phyloP scores from a whole-genome alignment of 2,329 filamentous ascomycete species.

The Diaporthe nobilis region DNA sequence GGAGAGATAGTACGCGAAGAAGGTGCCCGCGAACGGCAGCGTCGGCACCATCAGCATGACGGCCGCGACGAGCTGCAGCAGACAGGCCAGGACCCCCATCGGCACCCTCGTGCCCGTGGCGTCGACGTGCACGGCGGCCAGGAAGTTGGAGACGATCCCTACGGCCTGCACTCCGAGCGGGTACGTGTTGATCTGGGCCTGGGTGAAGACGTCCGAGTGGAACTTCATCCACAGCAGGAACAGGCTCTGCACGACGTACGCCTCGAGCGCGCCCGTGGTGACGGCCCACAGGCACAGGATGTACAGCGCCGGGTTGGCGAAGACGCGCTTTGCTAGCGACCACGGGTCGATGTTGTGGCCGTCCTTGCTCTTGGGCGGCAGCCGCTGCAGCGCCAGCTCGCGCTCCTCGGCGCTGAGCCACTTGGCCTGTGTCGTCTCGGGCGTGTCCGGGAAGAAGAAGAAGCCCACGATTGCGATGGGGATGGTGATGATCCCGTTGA shows the following conservation, averaged over 20 bases:
- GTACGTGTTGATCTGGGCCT: slow-evolving; percentile 53
- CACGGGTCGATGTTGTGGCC: slow-evolving; percentile 52
- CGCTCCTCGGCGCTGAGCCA: slow-evolving; percentile 52
- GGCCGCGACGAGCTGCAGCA: slow-evolving; percentile 51
- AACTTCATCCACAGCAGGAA: slow-evolving; percentile 48
- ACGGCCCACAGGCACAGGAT: slow-evolving; percentile 56
- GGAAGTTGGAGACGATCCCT: slow-evolving; percentile 54
- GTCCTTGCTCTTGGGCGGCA: slow-evolving; percentile 51
- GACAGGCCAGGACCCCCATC: slow-evolving; percentile 52
- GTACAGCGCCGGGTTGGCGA: slow-evolving; percentile 51
- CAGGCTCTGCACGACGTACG: slow-evolving; percentile 46
- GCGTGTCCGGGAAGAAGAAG: slow-evolving; percentile 59
- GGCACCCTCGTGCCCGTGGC: slow-evolving; percentile 51
- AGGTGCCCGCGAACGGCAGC: slow-evolving; percentile 50
- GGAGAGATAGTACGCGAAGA: slow-evolving; percentile 55
- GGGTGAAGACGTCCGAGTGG: slow-evolving; percentile 43
- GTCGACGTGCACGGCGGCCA: slow-evolving; percentile 53
- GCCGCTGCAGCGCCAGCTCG: slow-evolving; percentile 47
- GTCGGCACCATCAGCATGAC: slow-evolving; percentile 52
- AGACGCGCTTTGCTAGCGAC: slow-evolving; percentile 48
- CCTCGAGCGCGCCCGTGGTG: slow-evolving; percentile 53
- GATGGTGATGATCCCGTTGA: slow-evolving; percentile 63
- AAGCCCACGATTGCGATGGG: slow-evolving; percentile 63
- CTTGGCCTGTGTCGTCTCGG: slow-evolving; percentile 55
- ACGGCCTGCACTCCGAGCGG: slow-evolving; percentile 55